These are phyloP conservation scores for Geranium rotundifolium DNA, from an alignment of 345 rosid species.

Conservation along the genomic window DNA sequence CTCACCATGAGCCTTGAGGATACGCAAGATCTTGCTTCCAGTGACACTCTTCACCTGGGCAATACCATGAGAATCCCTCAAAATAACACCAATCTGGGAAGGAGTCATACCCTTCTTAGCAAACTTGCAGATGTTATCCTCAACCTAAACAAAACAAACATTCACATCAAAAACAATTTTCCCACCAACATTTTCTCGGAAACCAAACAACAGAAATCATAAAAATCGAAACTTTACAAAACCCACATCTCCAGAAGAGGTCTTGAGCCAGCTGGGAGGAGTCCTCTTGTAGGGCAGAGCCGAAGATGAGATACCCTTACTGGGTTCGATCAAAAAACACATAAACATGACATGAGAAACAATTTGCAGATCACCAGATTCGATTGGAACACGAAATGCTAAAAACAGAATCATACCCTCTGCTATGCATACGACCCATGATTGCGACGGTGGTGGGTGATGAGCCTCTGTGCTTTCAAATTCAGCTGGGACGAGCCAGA, in stretches of 20 bases:
- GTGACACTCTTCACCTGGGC: constrained; percentile 27
- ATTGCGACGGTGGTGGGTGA: constrained; percentile 2
- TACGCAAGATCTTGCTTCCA: constrained; percentile 27
- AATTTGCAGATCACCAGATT: not conserved
- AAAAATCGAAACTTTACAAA: not conserved
- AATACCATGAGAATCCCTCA: constrained; percentile 31
- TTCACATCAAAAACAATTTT: not conserved
- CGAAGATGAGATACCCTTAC: constrained; percentile 58
- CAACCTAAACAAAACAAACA: constrained; percentile 5
- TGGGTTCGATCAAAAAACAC: constrained; percentile 9
- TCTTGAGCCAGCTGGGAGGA: constrained; percentile 53
- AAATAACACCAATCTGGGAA: constrained; percentile 28
- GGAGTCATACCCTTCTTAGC: constrained; percentile 37
- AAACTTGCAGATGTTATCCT: constrained; percentile 30
- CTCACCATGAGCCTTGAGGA: constrained; percentile 21
- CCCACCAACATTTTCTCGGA: not conserved
- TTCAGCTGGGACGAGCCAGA: not conserved
- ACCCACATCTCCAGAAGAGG: constrained; percentile 28
- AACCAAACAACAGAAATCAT: not conserved
- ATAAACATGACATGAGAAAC: not conserved
- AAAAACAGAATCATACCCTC: constrained; percentile 18
- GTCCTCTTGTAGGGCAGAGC: constrained; percentile 46
- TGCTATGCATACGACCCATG: constrained; percentile 60
- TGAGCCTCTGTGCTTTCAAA: not conserved
- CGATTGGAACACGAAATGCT: not conserved